Conservation (phyloP, 495 filamentous ascomycete species). For the Penicillium ochrochloron region DNA sequence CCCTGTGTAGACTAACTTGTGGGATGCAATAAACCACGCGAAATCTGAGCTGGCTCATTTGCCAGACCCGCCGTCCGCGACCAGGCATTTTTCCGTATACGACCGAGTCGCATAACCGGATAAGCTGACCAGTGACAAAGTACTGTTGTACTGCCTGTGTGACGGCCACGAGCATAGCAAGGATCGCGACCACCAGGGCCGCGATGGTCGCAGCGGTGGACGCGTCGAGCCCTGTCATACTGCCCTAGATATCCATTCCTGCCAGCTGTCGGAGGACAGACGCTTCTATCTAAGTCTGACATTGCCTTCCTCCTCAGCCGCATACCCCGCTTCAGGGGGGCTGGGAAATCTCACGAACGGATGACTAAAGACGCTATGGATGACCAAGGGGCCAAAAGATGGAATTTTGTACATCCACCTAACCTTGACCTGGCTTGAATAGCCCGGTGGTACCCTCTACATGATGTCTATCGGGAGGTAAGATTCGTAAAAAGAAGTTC, state of each 20-base stretch:
- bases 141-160: constrained; percentile 14
- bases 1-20: constrained; percentile 8
- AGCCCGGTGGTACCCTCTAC: too few species aligned
- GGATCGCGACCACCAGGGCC: constrained; percentile 16
- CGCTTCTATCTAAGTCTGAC: not conserved
- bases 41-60: constrained; percentile 13
- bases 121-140: constrained; percentile 10
- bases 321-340: constrained; percentile 1
- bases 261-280: not conserved
- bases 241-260: not conserved
- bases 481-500: too few species aligned
- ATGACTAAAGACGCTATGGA: not conserved
- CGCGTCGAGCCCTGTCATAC: constrained; percentile 4
- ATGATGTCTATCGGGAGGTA: too few species aligned
- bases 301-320: not conserved
- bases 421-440: too few species aligned
- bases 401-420: too few species aligned
- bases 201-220: constrained; percentile 11
- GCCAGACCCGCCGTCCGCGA: constrained; percentile 11
- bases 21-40: constrained; percentile 11
- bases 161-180: constrained; percentile 16
- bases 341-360: not conserved
- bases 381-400: not conserved
- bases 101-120: constrained; percentile 16
- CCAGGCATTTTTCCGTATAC: constrained; percentile 18